These are phyloP conservation scores for Sordaria brevicollis DNA, from an alignment of 495 filamentous ascomycete species.

Conservation along the genomic window DNA sequence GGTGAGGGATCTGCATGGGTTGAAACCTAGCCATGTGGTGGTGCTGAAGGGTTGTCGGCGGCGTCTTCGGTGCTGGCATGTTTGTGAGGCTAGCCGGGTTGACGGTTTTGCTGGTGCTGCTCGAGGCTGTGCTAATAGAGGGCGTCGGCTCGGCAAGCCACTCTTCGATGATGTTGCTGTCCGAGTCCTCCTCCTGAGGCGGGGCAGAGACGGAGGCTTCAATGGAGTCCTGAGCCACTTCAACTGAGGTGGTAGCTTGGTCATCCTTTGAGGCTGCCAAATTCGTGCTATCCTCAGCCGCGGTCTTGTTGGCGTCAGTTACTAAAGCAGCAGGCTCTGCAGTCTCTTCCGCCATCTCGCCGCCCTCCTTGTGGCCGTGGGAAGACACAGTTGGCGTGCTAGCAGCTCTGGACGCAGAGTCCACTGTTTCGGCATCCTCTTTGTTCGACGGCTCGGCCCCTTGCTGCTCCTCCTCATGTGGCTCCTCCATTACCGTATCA, in stretches of 20 bases:
- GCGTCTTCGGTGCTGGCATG: neutral
- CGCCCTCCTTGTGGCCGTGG: neutral
- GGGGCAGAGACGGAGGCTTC: neutral
- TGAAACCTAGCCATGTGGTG: neutral
- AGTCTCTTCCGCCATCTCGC: neutral
- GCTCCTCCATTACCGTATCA: neutral
- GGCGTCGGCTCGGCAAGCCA: conserved; percentile 20
- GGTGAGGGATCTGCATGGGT: neutral
- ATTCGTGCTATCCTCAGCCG: neutral
- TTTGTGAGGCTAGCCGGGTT: neutral
- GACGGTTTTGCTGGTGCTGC: neutral
- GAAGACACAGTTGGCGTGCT: neutral
- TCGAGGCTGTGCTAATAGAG: neutral
- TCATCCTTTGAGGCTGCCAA: neutral
- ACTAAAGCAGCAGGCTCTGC: neutral
- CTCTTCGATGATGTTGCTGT: conserved; percentile 20
- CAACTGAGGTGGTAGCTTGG: neutral
- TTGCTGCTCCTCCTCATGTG: neutral
- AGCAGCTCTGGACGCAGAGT: neutral
- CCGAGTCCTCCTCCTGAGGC: conserved; percentile 8
- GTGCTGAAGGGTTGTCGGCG: neutral
- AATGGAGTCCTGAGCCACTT: neutral
- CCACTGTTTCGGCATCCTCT: neutral
- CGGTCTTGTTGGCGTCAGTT: neutral
- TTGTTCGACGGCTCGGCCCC: neutral